Evolutionary conservation across 257 asterid species (phyloP).

Genomic region (Capsicum chinense): DNA sequence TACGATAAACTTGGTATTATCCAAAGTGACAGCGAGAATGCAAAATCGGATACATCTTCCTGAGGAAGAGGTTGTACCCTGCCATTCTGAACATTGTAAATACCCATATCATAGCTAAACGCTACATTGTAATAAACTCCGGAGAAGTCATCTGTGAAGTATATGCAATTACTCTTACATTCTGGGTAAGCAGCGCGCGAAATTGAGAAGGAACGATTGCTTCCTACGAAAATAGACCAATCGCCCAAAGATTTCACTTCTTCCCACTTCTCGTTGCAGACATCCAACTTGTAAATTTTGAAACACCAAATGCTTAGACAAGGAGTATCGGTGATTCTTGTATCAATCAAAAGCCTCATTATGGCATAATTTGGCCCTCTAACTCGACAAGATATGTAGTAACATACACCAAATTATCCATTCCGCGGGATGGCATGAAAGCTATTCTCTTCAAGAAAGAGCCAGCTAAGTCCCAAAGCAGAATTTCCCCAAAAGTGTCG

Average conservation of each 20-base stretch:
- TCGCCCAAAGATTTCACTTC: slow-evolving; percentile 37
- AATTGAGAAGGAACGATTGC: slow-evolving; percentile 36
- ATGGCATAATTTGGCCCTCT: slow-evolving; percentile 34
- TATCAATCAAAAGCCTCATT: slow-evolving; percentile 29
- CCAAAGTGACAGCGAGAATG: slow-evolving; percentile 37
- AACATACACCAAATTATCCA: slow-evolving; percentile 27
- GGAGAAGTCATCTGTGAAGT: slow-evolving; percentile 43
- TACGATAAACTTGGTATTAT: slow-evolving; percentile 36
- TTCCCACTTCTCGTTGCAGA: slow-evolving; percentile 31
- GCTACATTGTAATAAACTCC: slow-evolving; percentile 22
- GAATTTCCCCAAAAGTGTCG: slow-evolving; percentile 31
- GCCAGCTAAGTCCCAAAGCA: slow-evolving; percentile 30
- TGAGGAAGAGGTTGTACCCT: slow-evolving; percentile 30
- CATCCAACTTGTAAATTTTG: slow-evolving; percentile 25
- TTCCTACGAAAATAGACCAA: slow-evolving; percentile 38
- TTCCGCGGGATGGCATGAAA: slow-evolving; percentile 14
- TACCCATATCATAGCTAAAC: slow-evolving; percentile 38
- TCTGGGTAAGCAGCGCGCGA: slow-evolving; percentile 33
- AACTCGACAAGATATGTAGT: slow-evolving; percentile 38
- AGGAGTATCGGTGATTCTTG: slow-evolving; percentile 27
- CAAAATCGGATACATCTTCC: slow-evolving; percentile 24
- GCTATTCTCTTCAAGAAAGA: slow-evolving; percentile 31
- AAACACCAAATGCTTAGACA: slow-evolving; percentile 31
- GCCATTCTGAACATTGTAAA: slow-evolving; percentile 30
- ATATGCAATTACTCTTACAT: slow-evolving; percentile 39